Conservation (phyloP, 441 rosid genomes). For the Theobroma grandiflorum region DNA sequence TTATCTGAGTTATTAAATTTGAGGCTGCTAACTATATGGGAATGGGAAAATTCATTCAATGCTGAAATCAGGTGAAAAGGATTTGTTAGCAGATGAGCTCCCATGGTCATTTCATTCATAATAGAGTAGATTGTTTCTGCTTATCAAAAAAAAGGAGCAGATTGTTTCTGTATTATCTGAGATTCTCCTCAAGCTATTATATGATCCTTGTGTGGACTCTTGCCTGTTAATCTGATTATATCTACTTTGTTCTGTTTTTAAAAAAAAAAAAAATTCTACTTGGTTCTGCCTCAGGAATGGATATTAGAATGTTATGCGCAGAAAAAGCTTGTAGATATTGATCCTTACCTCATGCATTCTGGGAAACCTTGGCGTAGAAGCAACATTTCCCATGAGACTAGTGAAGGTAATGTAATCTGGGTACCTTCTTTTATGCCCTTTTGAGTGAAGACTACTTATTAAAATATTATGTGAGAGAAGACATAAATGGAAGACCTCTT, state of each 20-base stretch:
- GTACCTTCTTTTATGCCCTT: neutral
- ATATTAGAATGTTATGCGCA: slow-evolving; percentile 70
- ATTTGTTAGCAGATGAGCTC: neutral
- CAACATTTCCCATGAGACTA: slow-evolving; percentile 35
- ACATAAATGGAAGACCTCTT: neutral
- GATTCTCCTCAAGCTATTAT: neutral
- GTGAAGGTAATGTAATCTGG: slow-evolving; percentile 45
- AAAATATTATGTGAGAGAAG: neutral
- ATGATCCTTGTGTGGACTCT: slow-evolving; percentile 7
- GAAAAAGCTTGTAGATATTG: slow-evolving; percentile 83
- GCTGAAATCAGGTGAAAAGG: neutral
- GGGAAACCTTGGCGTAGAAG: slow-evolving; percentile 89
- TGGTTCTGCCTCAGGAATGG: slow-evolving; percentile 70
- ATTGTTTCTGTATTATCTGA: slow-evolving; percentile 4
- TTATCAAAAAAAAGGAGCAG: neutral
- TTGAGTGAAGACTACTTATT: slow-evolving; percentile 15
- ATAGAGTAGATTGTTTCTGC: neutral
- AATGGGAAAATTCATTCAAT: neutral
- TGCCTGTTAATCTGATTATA: slow-evolving; percentile 10
- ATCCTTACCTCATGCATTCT: slow-evolving; percentile 78
- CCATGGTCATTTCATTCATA: neutral
- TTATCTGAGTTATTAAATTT: neutral
- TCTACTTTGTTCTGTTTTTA: slow-evolving; percentile 8
- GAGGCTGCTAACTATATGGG: neutral
- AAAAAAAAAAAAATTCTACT: neutral